A percentile compares a stretch with the other conserved stretches of the same genome.
phyloP scores from a whole-genome alignment of 768 basidiomycete genomes.

The Suillus plorans region DNA sequence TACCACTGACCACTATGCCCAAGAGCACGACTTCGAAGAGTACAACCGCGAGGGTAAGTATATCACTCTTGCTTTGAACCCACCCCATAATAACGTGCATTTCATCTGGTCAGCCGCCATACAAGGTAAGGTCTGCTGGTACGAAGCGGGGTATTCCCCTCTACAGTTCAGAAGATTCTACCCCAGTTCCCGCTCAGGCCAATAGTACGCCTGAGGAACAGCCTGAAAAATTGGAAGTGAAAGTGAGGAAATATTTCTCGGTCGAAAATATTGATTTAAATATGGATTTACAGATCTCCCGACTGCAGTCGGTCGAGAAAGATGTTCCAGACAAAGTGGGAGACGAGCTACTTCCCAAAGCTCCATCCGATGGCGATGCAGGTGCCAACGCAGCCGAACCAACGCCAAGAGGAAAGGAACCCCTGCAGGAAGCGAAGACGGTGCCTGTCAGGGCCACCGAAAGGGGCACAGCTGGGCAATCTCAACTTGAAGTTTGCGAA shows the following conservation, averaged over 20 bases:
- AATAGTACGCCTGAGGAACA: neutral
- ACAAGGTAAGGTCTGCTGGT: conserved; percentile 2
- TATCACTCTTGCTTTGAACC: neutral
- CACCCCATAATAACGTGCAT: neutral
- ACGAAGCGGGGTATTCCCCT: neutral
- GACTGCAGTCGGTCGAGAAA: neutral
- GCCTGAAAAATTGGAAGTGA: too few species aligned
- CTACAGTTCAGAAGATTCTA: neutral
- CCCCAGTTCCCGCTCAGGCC: too few species aligned
- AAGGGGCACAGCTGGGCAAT: neutral
- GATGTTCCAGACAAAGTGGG: neutral
- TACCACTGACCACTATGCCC: neutral
- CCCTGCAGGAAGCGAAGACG: neutral
- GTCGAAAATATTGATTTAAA: neutral
- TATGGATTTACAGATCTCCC: neutral
- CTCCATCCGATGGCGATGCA: neutral
- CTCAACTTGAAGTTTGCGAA: neutral
- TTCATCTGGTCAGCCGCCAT: neutral
- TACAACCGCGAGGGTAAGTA: neutral
- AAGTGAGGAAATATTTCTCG: neutral
- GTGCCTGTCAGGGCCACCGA: neutral
- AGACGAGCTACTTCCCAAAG: neutral
- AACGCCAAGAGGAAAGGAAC: neutral
- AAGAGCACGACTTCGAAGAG: neutral
- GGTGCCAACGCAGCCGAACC: neutral